Base-by-base conservation (phyloP, 441 rosid species). In the Populus trichocarpa region DNA sequence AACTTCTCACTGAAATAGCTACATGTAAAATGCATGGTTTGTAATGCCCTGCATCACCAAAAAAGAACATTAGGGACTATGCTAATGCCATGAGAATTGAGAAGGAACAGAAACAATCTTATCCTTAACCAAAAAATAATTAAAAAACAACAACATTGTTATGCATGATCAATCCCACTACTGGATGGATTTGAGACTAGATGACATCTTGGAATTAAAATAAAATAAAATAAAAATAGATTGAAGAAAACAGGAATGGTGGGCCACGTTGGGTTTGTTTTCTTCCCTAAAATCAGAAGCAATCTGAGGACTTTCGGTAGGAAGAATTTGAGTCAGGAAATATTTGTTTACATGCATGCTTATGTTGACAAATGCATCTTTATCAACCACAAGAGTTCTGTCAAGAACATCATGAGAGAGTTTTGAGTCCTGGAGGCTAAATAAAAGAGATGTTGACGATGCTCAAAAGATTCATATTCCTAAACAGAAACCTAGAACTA, bases 371-470 rank as follows among this genome's bases (percentile, higher is more conserved):
- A 35, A 69, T 11, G 72, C 25, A 20, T 69, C 23, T 0, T 28
- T 38, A 36, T 25, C 40, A 11, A 42, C 71, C n/a, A 33, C 16
- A 50, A 14, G 68, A 42, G 20, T 40, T 70, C 14, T 70, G 63
- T 70, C 73, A 42, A 70, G 11, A 70, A 25, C 73, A 42, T 70
- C 32, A 70, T 70, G 73, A 11, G 35, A 42, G 73, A 16, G 57
- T 70, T 46, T 40, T 25, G 28, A 63, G 23, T 22, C 66, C 23
- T 23, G 14, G 8, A 38, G 63, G 5, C 50, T 70, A 30, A 25
- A 25, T 70, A 42, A 42, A 42, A 53, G 18, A 26, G 42, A 42
- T 6, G 3, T 12, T 13, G 65, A 35, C 46, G 57, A 69, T 77
- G 35, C 64, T 67, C 20, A 5, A 20, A 28, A 28, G 33, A 42